Evolutionary conservation across 108 stramenopile genomes (phyloP).

Genomic region (Stephanodiscus minutulus): DNA sequence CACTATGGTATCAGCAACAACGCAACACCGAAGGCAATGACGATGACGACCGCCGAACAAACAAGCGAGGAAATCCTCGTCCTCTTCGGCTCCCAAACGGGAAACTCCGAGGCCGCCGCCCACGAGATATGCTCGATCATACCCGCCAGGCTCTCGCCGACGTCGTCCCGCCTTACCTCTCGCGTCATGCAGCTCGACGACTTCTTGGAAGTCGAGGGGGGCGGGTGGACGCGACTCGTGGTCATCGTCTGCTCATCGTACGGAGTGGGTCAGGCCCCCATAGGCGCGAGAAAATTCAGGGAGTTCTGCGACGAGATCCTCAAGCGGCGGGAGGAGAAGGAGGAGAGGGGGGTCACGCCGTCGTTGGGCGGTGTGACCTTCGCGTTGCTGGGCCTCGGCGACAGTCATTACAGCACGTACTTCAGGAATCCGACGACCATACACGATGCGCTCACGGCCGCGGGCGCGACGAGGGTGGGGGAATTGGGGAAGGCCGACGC

Average conservation of each 20-base stretch:
- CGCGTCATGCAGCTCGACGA: constrained; percentile 76
- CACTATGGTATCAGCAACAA: neutral
- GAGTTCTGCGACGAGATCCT: constrained; percentile 67
- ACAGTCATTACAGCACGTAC: constrained; percentile 66
- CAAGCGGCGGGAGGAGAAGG: constrained; percentile 11
- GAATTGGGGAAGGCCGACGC: constrained; percentile 80
- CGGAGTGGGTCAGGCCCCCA: constrained; percentile 83
- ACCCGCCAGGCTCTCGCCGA: constrained; percentile 29
- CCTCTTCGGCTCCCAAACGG: constrained; percentile 85
- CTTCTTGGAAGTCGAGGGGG: constrained; percentile 72
- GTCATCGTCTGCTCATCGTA: constrained; percentile 77
- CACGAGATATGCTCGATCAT: constrained; percentile 53
- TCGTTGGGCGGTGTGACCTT: constrained; percentile 23
- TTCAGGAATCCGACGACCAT: constrained; percentile 72
- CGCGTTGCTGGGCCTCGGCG: constrained; percentile 59
- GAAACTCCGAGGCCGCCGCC: constrained; percentile 82
- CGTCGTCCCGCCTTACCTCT: constrained; percentile 37
- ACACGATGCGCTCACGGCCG: constrained; percentile 57
- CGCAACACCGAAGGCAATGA: neutral
- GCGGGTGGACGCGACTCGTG: constrained; percentile 64
- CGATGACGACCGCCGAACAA: neutral
- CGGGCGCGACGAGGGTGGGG: constrained; percentile 66
- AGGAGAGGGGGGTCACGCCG: constrained; percentile 9
- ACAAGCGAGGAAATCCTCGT: constrained; percentile 56
- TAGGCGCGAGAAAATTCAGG: constrained; percentile 77